Base-by-base conservation (phyloP, 768 basidiomycete genomes). In the Lactifluus pinguis region DNA sequence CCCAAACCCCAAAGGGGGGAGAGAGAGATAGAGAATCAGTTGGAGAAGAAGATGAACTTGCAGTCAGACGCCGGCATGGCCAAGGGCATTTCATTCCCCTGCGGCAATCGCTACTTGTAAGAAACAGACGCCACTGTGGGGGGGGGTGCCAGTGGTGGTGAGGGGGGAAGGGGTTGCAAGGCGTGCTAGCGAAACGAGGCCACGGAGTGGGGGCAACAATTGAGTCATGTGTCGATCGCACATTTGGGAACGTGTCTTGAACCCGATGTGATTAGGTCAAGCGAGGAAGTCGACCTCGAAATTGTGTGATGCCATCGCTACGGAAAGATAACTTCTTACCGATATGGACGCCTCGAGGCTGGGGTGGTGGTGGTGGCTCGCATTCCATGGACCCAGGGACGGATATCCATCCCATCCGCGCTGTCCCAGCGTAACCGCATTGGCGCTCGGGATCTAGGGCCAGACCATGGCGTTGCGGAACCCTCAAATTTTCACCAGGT, bases 191-290 rank as follows among this genome's bases (percentile, higher is more conserved):
- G 42, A 60, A 44, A 55, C 53, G 61, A 62, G 61, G 56, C 51
- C 36, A 38, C 41, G 56, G 39, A 58, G 30, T 9, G 32, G 9
- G 47, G 21, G 25, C 29, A 32, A 47, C 47, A 34, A 52, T 38
- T 55, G 61, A 62, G 56, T 57, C 50, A 62, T 62, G 54, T 61
- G 61, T 54, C 25, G 61, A 62, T 58, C 61, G 52, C n/a, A 58
- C 44, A 53, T 45, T 45, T 34, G 47, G 47, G 45, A 62, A 58
- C 60, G 61, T 58, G 61, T 53, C 60, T 34, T 19, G 32, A 38
- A 57, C 55, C 49, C 36, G 61, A 62, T 62, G 57, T 53, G 57
- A 58, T 30, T 42, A 25, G 47, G 29, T 38, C 25, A 11, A 53
- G 61, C 17, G 34, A 36, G 51, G 42, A 61, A 61, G 52, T 44